phyloP scores from a whole-genome alignment of 441 rosid genomes.

The Biscutella laevigata region DNA sequence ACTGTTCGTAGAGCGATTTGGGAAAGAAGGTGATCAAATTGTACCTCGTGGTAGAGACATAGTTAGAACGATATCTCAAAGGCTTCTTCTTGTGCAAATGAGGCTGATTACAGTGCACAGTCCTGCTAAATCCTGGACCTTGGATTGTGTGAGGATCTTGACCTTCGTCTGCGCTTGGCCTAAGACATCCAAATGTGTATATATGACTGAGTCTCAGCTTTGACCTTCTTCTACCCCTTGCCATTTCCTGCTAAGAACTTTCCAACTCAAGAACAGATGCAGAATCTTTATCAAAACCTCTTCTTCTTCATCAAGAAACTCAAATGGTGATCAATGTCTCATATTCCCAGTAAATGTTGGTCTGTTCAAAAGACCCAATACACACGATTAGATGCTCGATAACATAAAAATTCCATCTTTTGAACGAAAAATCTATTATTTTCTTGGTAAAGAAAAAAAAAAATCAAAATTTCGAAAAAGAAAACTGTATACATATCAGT shows the following conservation, averaged over 20 bases:
- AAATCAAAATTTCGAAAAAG: neutral
- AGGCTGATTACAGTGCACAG: constrained; percentile 73
- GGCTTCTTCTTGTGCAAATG: constrained; percentile 71
- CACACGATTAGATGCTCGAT: constrained; percentile 10
- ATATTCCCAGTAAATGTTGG: constrained; percentile 14
- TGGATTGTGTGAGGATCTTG: constrained; percentile 53
- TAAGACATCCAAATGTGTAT: constrained; percentile 71
- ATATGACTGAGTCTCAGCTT: constrained; percentile 52
- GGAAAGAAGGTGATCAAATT: constrained; percentile 72
- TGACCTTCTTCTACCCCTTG: constrained; percentile 57
- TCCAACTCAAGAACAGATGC: constrained; percentile 10
- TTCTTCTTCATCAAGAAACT: constrained; percentile 21
- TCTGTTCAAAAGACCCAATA: constrained; percentile 10
- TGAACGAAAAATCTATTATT: neutral
- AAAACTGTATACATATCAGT: neutral
- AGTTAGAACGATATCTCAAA: constrained; percentile 59
- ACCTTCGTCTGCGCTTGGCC: constrained; percentile 42
- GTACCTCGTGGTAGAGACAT: constrained; percentile 85
- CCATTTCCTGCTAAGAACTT: constrained; percentile 34
- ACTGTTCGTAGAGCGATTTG: constrained; percentile 86
- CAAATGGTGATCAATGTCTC: constrained; percentile 11
- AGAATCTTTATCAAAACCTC: constrained; percentile 19
- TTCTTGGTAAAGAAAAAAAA: neutral
- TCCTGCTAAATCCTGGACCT: constrained; percentile 66
- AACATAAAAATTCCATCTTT: constrained; percentile 4